These are phyloP conservation scores for Mortierella claussenii DNA, from an alignment of 192 early-diverging fungal genomes.

Conservation along the genomic window DNA sequence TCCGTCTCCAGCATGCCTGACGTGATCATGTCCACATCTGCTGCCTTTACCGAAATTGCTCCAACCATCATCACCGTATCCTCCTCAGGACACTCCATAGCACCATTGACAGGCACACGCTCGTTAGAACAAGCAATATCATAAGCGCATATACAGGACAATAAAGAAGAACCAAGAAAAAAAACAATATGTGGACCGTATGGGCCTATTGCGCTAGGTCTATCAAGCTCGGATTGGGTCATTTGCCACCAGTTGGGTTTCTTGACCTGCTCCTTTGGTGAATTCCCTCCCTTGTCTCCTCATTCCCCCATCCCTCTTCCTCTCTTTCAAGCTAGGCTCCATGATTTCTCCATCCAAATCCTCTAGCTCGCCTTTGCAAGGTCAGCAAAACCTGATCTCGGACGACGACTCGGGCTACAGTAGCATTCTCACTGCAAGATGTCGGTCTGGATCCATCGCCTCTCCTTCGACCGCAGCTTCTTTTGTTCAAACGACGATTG, in stretches of 20 bases:
- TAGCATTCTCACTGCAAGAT: constrained; percentile 8
- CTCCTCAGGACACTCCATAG: background rate
- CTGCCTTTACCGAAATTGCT: background rate
- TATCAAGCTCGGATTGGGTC: too few relatives aligned
- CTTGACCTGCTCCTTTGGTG: too few relatives aligned
- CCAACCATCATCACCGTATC: background rate
- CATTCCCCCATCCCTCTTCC: too few relatives aligned
- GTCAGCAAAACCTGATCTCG: background rate
- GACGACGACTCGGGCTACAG: constrained; percentile 12
- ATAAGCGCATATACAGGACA: too few relatives aligned
- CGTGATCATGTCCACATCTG: background rate
- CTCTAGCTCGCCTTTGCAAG: background rate
- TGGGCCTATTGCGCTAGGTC: too few relatives aligned
- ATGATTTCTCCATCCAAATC: background rate
- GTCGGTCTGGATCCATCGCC: constrained; percentile 5
- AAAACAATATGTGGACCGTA: too few relatives aligned
- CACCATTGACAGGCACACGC: background rate
- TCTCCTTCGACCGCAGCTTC: background rate
- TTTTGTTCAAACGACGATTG: background rate
- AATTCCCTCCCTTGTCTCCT: too few relatives aligned
- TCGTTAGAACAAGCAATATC: background rate
- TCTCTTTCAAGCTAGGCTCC: too few relatives aligned
- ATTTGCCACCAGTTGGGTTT: too few relatives aligned
- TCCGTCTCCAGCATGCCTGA: background rate
- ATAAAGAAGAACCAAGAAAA: too few relatives aligned